Percentiles rank a stretch among this genome's conserved stretches.
Conservation (phyloP, 1,284 basidiomycete genomes). For the Ustilago vetiveriae region DNA sequence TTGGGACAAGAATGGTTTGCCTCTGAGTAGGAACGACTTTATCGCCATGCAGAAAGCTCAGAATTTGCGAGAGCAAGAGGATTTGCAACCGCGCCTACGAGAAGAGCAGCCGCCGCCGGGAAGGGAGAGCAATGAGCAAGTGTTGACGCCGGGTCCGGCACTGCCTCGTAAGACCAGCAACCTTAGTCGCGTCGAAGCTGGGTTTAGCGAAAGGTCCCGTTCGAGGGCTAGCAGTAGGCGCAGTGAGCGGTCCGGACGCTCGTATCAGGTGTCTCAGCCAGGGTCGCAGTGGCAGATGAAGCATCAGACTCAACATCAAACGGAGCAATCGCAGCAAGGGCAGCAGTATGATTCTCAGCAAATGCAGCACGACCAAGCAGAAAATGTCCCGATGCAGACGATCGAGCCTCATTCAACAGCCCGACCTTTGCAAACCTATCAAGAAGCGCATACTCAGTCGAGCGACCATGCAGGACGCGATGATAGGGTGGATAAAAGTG, state of each 20-base stretch:
- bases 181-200: slow-evolving; percentile 14
- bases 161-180: slow-evolving; percentile 3
- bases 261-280: neutral
- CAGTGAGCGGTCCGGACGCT: slow-evolving; percentile 9
- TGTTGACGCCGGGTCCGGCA: slow-evolving; percentile 6
- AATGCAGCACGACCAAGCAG: neutral
- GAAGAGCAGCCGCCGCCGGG: slow-evolving; percentile 1
- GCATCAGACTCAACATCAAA: slow-evolving; percentile 1
- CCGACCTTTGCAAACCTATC: neutral
- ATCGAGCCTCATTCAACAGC: neutral
- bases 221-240: slow-evolving; percentile 21
- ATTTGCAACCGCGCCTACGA: slow-evolving; percentile 5
- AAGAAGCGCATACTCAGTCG: neutral
- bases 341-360: too few species aligned
- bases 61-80: slow-evolving; percentile 18
- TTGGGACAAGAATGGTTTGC: slow-evolving; percentile 56
- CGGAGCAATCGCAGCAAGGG: neutral
- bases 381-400: neutral
- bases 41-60: slow-evolving; percentile 16
- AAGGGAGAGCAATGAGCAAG: slow-evolving; percentile 7
- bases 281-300: neutral
- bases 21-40: slow-evolving; percentile 44
- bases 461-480: neutral
- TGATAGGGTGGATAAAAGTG: slow-evolving; percentile 18
- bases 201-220: slow-evolving; percentile 3